Conservation (phyloP, 208 protist species). For the Acanthamoeba culbertsoni region DNA sequence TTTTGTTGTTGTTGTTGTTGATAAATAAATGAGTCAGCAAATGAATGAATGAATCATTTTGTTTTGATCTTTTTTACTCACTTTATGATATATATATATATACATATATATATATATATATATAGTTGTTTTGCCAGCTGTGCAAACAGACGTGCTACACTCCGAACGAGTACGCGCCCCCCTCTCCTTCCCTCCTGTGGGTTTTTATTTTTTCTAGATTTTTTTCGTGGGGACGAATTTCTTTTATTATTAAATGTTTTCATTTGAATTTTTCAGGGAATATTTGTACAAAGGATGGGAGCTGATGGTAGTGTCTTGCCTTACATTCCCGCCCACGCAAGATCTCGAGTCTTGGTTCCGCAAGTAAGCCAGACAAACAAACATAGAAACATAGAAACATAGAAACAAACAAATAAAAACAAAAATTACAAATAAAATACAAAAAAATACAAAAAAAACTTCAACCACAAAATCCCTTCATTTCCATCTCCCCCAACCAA, state of each 20-base stretch:
- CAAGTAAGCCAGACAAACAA: not conserved
- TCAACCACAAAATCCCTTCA: no score
- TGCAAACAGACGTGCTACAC: slow-evolving; percentile 53
- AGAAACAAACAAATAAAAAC: not conserved
- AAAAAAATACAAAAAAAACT: no score
- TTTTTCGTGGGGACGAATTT: not conserved
- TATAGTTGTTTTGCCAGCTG: slow-evolving; percentile 52
- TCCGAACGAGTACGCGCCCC: not conserved
- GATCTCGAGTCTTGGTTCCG: slow-evolving; percentile 27
- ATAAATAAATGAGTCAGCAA: no score
- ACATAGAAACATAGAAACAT: not conserved
- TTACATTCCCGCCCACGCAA: slow-evolving; percentile 44
- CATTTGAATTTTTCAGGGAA: not conserved
- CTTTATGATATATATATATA: no score
- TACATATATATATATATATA: no score
- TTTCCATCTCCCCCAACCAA: no score
- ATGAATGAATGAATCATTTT: no score
- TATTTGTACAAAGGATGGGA: slow-evolving; percentile 50
- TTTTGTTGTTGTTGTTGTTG: no score
- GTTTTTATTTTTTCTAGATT: not conserved
- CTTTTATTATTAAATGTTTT: not conserved
- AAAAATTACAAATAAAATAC: not conserved
- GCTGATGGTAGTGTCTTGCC: slow-evolving; percentile 8
- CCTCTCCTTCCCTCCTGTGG: not conserved
- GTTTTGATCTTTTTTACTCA: no score